Base-by-base conservation (phyloP, 2,329 filamentous ascomycete genomes). In the Talaromyces sp. region DNA sequence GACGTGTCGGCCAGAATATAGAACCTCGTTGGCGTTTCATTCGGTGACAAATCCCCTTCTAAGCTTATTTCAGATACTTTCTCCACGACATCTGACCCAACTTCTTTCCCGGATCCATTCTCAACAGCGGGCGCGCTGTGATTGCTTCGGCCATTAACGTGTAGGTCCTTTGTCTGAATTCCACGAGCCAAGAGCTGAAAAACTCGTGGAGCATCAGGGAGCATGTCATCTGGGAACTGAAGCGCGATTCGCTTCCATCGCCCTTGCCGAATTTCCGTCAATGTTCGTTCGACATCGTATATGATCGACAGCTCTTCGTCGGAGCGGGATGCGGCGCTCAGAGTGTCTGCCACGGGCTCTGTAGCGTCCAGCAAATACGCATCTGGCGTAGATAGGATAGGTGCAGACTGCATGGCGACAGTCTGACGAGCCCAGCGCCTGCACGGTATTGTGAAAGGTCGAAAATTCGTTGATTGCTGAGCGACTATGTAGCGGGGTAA, bases 211-310 rank as follows among this genome's bases (percentile, higher is more conserved):
- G 90, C 91, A 80, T 99, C 92, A 0, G 85, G 81, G 0, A 99
- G 83, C 91, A 98, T 96, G 29, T 88, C 83, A 76, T 99, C 95
- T 0, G 95, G 93, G 67, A 99, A 98, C 72, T 99, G 95, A n/a
- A 99, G 78, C 0, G 92, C 95, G 32, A 99, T 84, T 56, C 89
- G 84, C 64, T 78, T 84, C 84, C 91, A 96, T 73, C 82, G 82
- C 50, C 86, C 89, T 5, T 81, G 75, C n/a, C 81, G 80, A 53
- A 99, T 89, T 74, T 96, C 90, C 38, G 78, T 75, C 55, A 91
- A 84, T 0, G 95, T 97, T 60, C 90, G 84, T 62, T 84, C 82
- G 65, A 97, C 88, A 75, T 99, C 95, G 78, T 98, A 99, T 55
- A 89, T 88, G 46, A 86, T 78, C 59, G 80, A 78, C 31, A 98